Conservation (phyloP, 2,329 filamentous ascomycete species). For the Arthroderma sp. region DNA sequence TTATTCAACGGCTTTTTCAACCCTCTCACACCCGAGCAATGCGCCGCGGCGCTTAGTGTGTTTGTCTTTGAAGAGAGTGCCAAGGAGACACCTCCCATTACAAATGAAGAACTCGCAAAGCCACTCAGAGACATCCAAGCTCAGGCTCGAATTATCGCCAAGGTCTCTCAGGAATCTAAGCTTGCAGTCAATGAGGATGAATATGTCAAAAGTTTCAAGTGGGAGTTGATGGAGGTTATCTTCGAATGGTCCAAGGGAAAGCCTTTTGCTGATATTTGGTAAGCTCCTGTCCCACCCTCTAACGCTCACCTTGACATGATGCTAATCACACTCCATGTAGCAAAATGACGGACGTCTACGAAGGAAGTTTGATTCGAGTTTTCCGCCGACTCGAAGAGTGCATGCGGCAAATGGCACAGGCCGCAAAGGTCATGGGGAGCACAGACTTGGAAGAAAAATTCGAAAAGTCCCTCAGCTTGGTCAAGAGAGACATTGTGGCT, state of each 20-base stretch:
- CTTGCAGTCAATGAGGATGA: slow-evolving; percentile 88
- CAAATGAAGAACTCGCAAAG: slow-evolving; percentile 67
- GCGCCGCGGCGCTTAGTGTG: slow-evolving; percentile 73
- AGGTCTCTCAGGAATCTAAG: slow-evolving; percentile 90
- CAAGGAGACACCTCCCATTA: slow-evolving; percentile 55
- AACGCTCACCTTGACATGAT: background rate
- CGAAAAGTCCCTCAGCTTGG: slow-evolving; percentile 69
- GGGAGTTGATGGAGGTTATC: slow-evolving; percentile 94
- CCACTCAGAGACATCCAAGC: slow-evolving; percentile 75
- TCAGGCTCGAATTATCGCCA: slow-evolving; percentile 77
- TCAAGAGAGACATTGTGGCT: slow-evolving; percentile 85
- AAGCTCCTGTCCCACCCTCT: slow-evolving; percentile 30
- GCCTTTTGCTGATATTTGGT: slow-evolving; percentile 91
- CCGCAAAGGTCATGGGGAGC: slow-evolving; percentile 94
- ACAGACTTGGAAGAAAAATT: slow-evolving; percentile 90
- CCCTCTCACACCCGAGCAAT: slow-evolving; percentile 75
- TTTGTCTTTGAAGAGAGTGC: slow-evolving; percentile 98
- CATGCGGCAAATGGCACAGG: slow-evolving; percentile 86
- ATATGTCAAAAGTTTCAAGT: slow-evolving; percentile 80
- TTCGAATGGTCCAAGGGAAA: slow-evolving; percentile 82
- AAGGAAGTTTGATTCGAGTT: slow-evolving; percentile 87
- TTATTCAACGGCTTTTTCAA: slow-evolving; percentile 98
- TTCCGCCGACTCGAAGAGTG: slow-evolving; percentile 93
- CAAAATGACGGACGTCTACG: slow-evolving; percentile 98
- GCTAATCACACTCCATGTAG: slow-evolving; percentile 33